Evolutionary conservation across 306 rosid genomes (phyloP), one percentile per base, ranked within the genome.

Genomic region (Crotalaria pallida): DNA sequence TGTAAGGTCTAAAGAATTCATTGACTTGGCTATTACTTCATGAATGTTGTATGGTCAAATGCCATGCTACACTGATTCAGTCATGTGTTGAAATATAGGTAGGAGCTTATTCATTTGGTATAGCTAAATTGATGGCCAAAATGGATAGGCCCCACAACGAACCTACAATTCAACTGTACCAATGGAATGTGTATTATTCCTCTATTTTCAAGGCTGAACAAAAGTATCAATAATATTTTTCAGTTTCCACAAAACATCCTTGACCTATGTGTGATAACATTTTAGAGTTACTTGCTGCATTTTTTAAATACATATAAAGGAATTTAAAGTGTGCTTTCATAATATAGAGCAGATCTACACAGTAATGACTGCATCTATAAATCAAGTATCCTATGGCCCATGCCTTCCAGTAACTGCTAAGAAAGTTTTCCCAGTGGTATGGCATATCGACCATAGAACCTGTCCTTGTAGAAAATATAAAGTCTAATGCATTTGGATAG

Each of bases 191-290:
- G n/a, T n/a, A 10, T 0, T 40, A 3, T 67, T 50, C 49, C 49
- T 13, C 21, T 40, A n/a, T 57, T 17, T 23, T 55, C 18, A 40
- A 69, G 65, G 56, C 13, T 41, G 57, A 58, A 44, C 45, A 68
- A 60, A 38, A 33, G 50, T 24, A 6, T 50, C 71, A 50, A 76
- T 58, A 27, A 12, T 55, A 67, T 34, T 36, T 34, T 3, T 50
- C 64, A 59, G n/a, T n/a, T n/a, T n/a, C n/a, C n/a, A n/a, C n/a
- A n/a, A 36, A 67, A 49, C 38, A 58, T 26, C 17, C 70, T 24
- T 76, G 64, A 36, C 47, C 26, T n/a, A n/a, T 21, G 64, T 48
- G 63, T 49, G 80, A 24, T 56, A 34, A 10, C 69, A 67, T 63
- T 23, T 56, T 22, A 29, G 41, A 9, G 41, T 38, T 50, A 15